Evolutionary conservation across 768 basidiomycete genomes (phyloP).

Genomic region (Postia placenta): DNA sequence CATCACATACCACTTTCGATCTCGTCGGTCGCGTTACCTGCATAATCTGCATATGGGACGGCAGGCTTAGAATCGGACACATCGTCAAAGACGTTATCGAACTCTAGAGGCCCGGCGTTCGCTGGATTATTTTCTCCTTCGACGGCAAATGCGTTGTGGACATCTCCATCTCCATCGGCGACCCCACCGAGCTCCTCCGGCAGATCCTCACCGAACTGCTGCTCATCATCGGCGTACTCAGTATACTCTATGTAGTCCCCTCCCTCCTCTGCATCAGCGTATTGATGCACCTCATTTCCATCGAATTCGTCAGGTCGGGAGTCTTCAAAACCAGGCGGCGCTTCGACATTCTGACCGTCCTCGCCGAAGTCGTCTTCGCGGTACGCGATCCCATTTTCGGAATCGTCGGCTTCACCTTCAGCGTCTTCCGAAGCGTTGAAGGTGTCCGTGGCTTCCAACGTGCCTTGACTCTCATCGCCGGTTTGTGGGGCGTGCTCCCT

Average conservation of each 20-base stretch:
- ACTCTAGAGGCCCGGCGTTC: background rate
- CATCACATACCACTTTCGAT: no score
- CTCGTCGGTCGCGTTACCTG: no score
- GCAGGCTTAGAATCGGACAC: no score
- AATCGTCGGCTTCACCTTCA: constrained; percentile 1
- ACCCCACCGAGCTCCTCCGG: constrained; percentile 25
- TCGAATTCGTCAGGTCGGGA: constrained; percentile 15
- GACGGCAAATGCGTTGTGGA: background rate
- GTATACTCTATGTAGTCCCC: constrained; percentile 28
- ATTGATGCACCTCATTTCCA: constrained; percentile 24
- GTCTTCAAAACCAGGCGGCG: background rate
- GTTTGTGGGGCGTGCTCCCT: no score
- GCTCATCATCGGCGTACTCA: constrained; percentile 29
- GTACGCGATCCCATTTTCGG: background rate
- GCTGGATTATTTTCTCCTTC: background rate
- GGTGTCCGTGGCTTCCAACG: no score
- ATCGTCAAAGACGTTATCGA: no score
- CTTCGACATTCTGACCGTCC: background rate
- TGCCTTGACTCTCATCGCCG: no score
- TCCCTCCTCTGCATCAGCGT: constrained; percentile 27
- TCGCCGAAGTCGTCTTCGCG: background rate
- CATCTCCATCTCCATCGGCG: constrained; percentile 37
- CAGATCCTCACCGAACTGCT: constrained; percentile 29
- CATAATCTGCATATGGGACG: no score
- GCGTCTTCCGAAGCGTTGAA: background rate